phyloP scores from a whole-genome alignment of 192 early-diverging fungal species.

The Umbelopsis ramanniana region DNA sequence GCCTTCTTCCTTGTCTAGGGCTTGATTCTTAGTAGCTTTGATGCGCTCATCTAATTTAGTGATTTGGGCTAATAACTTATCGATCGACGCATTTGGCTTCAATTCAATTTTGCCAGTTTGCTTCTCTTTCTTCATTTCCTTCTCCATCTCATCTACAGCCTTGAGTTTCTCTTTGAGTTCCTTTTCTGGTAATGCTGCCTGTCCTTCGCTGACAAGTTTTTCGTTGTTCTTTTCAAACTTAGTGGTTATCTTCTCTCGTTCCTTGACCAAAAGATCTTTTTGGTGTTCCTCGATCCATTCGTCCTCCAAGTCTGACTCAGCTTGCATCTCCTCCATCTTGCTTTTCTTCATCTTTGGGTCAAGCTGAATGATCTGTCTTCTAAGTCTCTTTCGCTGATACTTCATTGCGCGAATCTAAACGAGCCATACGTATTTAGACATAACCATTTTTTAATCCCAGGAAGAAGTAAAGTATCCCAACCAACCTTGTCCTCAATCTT shows the following conservation, averaged over 20 bases:
- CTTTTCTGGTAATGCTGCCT: conserved; percentile 55
- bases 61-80: conserved; percentile 76
- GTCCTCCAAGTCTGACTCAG: conserved; percentile 78
- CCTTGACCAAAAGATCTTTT: conserved; percentile 64
- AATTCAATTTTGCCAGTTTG: conserved; percentile 49
- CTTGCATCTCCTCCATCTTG: conserved; percentile 62
- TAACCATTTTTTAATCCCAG: too few species aligned
- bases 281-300: conserved; percentile 77
- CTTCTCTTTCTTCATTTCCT: conserved; percentile 50
- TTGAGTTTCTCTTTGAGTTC: conserved; percentile 56
- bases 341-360: conserved; percentile 84
- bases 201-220: conserved; percentile 67
- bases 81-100: conserved; percentile 58
- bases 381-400: conserved; percentile 81
- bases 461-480: too few species aligned
- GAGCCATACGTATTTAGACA: not conserved
- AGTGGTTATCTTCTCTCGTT: conserved; percentile 64
- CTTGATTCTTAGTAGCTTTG: conserved; percentile 68
- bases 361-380: conserved; percentile 67
- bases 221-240: conserved; percentile 86
- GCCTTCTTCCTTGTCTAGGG: conserved; percentile 96
- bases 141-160: conserved; percentile 55
- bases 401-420: conserved; percentile 76
- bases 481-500: conserved; percentile 82
- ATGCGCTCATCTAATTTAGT: conserved; percentile 75